These are phyloP conservation scores for Rubia balearica DNA, from an alignment of 305 asterid species.

Conservation along the genomic window DNA sequence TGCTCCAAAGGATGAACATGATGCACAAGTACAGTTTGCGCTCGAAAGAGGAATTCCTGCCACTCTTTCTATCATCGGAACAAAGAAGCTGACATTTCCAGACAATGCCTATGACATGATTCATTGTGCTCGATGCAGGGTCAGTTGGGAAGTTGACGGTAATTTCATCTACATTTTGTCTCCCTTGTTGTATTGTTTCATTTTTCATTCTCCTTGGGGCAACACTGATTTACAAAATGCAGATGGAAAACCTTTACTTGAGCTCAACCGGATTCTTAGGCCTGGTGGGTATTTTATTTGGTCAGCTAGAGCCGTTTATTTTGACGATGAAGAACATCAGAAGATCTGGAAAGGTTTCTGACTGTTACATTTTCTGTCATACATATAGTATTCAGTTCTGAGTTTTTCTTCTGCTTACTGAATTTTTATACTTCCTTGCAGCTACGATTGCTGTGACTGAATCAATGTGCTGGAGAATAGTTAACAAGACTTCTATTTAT, in stretches of 20 bases:
- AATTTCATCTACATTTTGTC: background rate
- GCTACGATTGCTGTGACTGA: conserved; percentile 78
- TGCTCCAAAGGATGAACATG: conserved; percentile 96
- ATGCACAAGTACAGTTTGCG: conserved; percentile 96
- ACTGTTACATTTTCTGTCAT: background rate
- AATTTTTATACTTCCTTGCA: conserved; percentile 28
- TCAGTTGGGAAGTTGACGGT: conserved; percentile 95
- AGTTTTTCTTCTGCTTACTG: background rate
- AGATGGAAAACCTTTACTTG: conserved; percentile 87
- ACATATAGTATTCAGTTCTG: background rate
- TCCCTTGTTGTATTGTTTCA: too few species aligned
- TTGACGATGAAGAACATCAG: conserved; percentile 50
- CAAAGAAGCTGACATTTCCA: conserved; percentile 70
- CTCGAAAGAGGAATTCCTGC: conserved; percentile 96
- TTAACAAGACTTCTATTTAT: conserved; percentile 35
- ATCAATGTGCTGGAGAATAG: conserved; percentile 76
- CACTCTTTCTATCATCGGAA: conserved; percentile 73
- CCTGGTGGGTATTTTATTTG: conserved; percentile 92
- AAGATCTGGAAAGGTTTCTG: conserved; percentile 67
- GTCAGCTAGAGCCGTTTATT: conserved; percentile 96
- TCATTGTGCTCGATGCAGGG: conserved; percentile 96
- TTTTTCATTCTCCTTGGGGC: conserved; percentile 1
- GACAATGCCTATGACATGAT: conserved; percentile 71
- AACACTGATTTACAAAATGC: conserved; percentile 11
- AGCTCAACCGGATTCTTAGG: conserved; percentile 85